Percentiles rank a stretch among this genome's conserved stretches.
Evolutionary conservation across 768 basidiomycete genomes (phyloP).

Genomic region (Strobilomyces confusus): DNA sequence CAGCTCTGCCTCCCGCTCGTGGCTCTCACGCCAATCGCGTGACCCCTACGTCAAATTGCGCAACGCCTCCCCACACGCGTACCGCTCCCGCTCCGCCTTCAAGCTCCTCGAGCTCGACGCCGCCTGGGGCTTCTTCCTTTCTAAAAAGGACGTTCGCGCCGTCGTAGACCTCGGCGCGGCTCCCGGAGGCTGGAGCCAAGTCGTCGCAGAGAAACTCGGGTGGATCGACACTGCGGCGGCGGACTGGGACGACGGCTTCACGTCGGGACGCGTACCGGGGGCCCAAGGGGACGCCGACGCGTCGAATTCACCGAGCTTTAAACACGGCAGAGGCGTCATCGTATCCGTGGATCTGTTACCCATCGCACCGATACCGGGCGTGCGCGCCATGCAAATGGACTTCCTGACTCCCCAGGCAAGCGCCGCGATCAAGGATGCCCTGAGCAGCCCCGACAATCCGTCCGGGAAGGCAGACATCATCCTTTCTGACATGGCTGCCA

Average conservation of each 20-base stretch:
- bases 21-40: constrained; percentile 65
- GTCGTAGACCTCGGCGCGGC: constrained; percentile 90
- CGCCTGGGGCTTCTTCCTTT: constrained; percentile 50
- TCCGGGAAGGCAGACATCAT: constrained; percentile 67
- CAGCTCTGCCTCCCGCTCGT: constrained; percentile 46
- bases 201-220: constrained; percentile 61
- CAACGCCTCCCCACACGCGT: constrained; percentile 41
- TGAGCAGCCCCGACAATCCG: constrained; percentile 29
- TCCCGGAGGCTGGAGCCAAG: constrained; percentile 94
- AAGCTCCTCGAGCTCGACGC: constrained; percentile 82
- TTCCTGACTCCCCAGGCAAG: constrained; percentile 62
- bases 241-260: not conserved
- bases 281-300: not conserved
- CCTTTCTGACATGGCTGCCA: constrained; percentile 88
- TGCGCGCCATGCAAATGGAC: constrained; percentile 70
- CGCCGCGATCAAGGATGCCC: constrained; percentile 38
- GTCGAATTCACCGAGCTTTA: constrained; percentile 25
- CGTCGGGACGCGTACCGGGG: not conserved
- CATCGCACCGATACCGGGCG: constrained; percentile 69
- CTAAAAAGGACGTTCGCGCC: constrained; percentile 46
- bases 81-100: constrained; percentile 86
- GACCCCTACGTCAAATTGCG: constrained; percentile 72
- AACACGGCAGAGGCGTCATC: constrained; percentile 37
- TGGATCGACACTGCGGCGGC: constrained; percentile 30
- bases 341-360: constrained; percentile 79